Evolutionary conservation across 2,329 filamentous ascomycete species (phyloP).

Genomic region (Penicillium fuscoglaucum): DNA sequence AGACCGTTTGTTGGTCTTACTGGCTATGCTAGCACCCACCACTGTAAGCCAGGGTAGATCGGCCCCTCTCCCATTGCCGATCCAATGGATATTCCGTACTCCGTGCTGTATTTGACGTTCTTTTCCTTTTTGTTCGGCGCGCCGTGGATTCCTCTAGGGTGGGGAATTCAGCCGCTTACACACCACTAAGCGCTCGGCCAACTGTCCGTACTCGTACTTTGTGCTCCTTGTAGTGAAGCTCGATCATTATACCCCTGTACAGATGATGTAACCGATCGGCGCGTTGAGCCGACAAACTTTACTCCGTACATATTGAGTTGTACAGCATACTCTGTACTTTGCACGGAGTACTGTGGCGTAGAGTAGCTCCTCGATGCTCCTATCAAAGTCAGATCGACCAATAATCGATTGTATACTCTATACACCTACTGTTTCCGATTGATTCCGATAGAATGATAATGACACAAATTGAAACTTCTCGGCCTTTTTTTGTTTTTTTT

Average conservation of each 20-base stretch:
- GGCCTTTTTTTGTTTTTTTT: too few relatives aligned
- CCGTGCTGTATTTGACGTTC: background rate
- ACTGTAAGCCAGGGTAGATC: slow-evolving; percentile 2
- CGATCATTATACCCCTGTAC: background rate
- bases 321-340: background rate
- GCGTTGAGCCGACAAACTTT: background rate
- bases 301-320: background rate
- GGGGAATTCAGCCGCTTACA: slow-evolving; percentile 11
- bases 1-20: slow-evolving; percentile 5
- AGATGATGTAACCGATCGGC: background rate
- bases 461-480: background rate
- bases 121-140: background rate
- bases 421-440: background rate
- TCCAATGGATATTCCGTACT: background rate
- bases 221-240: background rate
- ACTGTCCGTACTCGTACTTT: background rate
- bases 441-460: background rate
- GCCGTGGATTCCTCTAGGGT: background rate
- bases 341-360: background rate
- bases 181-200: background rate
- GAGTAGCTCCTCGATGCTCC: background rate
- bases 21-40: slow-evolving; percentile 5
- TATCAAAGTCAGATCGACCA: background rate
- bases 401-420: background rate
- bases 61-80: background rate